Percentiles rank a stretch among this genome's conserved stretches.
These are phyloP conservation scores for Russula olivacea DNA, from an alignment of 768 basidiomycete species.

Conservation along the genomic window DNA sequence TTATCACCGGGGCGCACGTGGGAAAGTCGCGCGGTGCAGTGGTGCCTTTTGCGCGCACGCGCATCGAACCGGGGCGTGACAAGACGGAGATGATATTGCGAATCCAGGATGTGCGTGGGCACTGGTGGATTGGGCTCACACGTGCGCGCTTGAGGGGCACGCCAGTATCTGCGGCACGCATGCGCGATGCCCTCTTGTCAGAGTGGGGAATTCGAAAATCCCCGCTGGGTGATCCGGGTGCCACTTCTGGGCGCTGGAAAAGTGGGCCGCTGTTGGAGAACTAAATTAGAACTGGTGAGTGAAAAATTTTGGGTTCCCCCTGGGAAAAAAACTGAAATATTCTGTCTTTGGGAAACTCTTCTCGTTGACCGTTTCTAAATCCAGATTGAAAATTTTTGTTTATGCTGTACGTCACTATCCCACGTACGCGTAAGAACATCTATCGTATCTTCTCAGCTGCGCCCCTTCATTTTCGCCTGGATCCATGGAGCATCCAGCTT, in stretches of 20 bases:
- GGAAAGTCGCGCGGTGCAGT: slow-evolving; percentile 14
- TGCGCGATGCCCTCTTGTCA: slow-evolving; percentile 15
- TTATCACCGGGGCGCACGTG: slow-evolving; percentile 16
- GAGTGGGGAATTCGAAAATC: slow-evolving; percentile 23
- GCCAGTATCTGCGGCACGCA: slow-evolving; percentile 3
- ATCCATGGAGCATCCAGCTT: not conserved
- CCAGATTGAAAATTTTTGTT: too few species aligned
- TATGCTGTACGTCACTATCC: not conserved
- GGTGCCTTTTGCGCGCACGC: slow-evolving; percentile 18
- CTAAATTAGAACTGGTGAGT: slow-evolving; percentile 4
- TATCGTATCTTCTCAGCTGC: not conserved
- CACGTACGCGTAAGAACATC: not conserved
- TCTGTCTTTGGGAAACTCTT: not conserved
- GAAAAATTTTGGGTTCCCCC: not conserved
- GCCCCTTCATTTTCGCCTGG: not conserved
- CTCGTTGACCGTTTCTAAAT: not conserved
- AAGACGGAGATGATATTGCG: slow-evolving; percentile 23
- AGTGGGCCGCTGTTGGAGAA: slow-evolving; percentile 16
- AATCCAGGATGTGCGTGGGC: slow-evolving; percentile 22
- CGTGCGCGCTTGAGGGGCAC: slow-evolving; percentile 17
- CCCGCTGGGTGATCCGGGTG: not conserved
- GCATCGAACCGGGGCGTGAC: slow-evolving; percentile 23
- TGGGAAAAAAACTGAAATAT: not conserved
- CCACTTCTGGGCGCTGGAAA: slow-evolving; percentile 17
- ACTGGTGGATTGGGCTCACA: slow-evolving; percentile 25